A percentile compares a stretch with the other conserved stretches of the same genome.
Evolutionary conservation across 805 yeast species (phyloP).

Genomic region (Pichia manshurica): DNA sequence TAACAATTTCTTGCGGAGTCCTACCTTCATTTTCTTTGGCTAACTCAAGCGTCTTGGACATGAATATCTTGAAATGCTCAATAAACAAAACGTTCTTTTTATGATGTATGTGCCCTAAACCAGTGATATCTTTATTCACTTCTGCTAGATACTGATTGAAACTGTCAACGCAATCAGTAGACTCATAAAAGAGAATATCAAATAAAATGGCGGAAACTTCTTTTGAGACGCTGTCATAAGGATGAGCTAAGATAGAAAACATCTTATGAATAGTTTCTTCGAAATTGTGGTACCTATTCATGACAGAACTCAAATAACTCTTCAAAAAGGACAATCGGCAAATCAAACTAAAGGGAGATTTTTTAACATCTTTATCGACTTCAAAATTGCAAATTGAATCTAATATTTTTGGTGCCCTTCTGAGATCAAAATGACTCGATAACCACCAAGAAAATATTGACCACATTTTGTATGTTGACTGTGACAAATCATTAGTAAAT

Average conservation of each 20-base stretch:
- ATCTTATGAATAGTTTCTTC: conserved; percentile 40
- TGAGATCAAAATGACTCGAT: conserved; percentile 56
- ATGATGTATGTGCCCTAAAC: conserved; percentile 20
- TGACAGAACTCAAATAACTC: conserved; percentile 29
- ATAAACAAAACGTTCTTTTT: conserved; percentile 22
- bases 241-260: conserved; percentile 50
- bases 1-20: conserved; percentile 50
- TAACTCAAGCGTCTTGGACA: conserved; percentile 38
- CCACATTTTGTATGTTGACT: conserved; percentile 74
- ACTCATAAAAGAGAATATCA: conserved; percentile 24
- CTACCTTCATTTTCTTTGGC: conserved; percentile 28
- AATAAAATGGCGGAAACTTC: conserved; percentile 59
- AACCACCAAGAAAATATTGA: conserved; percentile 68
- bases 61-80: conserved; percentile 36
- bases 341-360: conserved; percentile 58
- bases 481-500: conserved; percentile 57
- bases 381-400: conserved; percentile 41
- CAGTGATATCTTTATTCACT: conserved; percentile 32
- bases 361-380: conserved; percentile 43
- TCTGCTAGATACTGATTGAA: conserved; percentile 35
- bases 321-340: conserved; percentile 53
- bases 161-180: conserved; percentile 15
- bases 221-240: conserved; percentile 66
- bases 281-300: conserved; percentile 42
- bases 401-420: conserved; percentile 56